Percentiles rank a stretch among this genome's conserved stretches.
phyloP scores from a whole-genome alignment of 371 early-diverging fungal species.

The Choanephora cucurbitarum region DNA sequence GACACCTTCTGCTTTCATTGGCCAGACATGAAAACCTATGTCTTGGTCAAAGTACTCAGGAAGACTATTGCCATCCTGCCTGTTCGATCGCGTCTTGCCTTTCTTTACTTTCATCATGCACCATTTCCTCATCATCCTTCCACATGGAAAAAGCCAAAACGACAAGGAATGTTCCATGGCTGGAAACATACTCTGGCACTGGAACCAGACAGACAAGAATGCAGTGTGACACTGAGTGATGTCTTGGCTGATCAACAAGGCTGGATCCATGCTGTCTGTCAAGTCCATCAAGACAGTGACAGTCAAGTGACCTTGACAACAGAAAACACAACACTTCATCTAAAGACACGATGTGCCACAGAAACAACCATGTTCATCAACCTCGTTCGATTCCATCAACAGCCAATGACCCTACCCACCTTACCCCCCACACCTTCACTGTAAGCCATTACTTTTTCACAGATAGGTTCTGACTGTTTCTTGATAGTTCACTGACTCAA shows the following conservation, averaged over 20 bases:
- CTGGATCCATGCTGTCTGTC: slow-evolving; percentile 32
- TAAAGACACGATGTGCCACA: slow-evolving; percentile 14
- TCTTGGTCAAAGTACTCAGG: slow-evolving; percentile 31
- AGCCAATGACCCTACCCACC: neutral
- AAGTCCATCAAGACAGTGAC: slow-evolving; percentile 7
- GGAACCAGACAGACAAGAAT: neutral
- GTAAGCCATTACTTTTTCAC: neutral
- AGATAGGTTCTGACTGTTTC: no score
- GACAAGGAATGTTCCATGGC: slow-evolving; percentile 26
- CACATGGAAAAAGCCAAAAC: no score
- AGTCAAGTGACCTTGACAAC: slow-evolving; percentile 2
- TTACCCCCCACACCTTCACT: neutral
- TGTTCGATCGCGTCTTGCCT: slow-evolving; percentile 26
- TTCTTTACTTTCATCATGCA: slow-evolving; percentile 36
- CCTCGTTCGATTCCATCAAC: slow-evolving; percentile 5
- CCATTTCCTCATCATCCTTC: no score
- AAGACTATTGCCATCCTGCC: slow-evolving; percentile 35
- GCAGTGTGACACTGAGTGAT: slow-evolving; percentile 17
- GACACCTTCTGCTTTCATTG: slow-evolving; percentile 43
- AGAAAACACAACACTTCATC: no score
- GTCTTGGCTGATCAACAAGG: slow-evolving; percentile 14
- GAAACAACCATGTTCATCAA: slow-evolving; percentile 33
- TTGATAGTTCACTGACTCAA: neutral
- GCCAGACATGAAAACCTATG: slow-evolving; percentile 34
- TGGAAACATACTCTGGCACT: slow-evolving; percentile 16